Evolutionary conservation across 2,329 filamentous ascomycete species (phyloP), one percentile per base, ranked within the genome.

Genomic region (Cladophialophora exuberans): DNA sequence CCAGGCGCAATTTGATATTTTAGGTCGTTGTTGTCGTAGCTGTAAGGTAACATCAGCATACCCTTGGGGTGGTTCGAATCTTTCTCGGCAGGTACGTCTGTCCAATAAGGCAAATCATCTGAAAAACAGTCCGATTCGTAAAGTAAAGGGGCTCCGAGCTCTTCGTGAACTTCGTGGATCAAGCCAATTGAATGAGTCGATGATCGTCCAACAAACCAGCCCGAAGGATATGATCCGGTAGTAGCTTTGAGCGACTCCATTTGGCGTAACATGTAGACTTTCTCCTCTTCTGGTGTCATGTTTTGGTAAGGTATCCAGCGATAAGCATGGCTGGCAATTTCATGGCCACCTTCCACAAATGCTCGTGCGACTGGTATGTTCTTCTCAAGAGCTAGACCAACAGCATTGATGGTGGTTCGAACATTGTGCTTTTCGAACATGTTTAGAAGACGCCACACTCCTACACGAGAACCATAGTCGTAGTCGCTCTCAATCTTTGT

Each of bases 61-160:
- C 79, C 79, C 57, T 80, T 75, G 1, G 66, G 68, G 7, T 72
- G 66, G 5, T 72, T 68, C 25, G 20, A 6, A 30, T 51, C 15
- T 13, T 46, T 22, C 66, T 83, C 80, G 25, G 72, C 68, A 0
- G 79, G 78, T 1, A 82, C 66, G 61, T 82, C 79, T 3, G 76
- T 70, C 80, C 79, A 82, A 65, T 82, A 82, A 0, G 80, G 79
- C 4, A 82, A 68, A 54, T 83, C 80, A 54, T 83, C 80, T 11
- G 78, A 77, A 55, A 82, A 83, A 0, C 72, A 73, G 57, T 83
- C 80, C 13, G 69, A 71, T 18, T 73, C 72, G 72, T 78, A 83
- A 0, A 80, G 64, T 25, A 83, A 71, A 52, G 73, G 72, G 46
- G 77, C 73, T 3, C 77, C 76, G 71, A 82, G 76, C 65, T 82